A percentile compares a stretch with the other conserved stretches of the same genome.
Conservation (phyloP, 352 stramenopile genomes). For the Hyaloperonospora arabidopsidis region DNA sequence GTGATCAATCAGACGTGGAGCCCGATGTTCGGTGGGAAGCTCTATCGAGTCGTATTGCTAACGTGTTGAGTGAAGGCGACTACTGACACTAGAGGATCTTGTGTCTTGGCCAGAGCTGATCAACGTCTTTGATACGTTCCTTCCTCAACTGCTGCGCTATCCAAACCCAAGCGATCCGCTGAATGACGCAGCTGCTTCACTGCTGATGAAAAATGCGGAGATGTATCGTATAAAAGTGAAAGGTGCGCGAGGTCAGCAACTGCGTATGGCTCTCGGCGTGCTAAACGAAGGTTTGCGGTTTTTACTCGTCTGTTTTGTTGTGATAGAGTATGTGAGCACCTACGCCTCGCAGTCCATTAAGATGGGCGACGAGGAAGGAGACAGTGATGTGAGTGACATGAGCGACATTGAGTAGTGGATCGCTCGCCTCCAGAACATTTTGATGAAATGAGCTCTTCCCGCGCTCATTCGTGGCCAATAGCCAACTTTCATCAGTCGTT, state of each 20-base stretch:
- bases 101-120: conserved; percentile 60
- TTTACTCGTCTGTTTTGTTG: background rate
- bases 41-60: background rate
- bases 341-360: conserved; percentile 72
- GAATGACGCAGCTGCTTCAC: conserved; percentile 84
- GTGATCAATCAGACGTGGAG: conserved; percentile 94
- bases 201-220: conserved; percentile 85
- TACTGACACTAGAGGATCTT: conserved; percentile 2
- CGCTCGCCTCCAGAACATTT: background rate
- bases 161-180: conserved; percentile 89
- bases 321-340: conserved; percentile 67
- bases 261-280: background rate
- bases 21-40: conserved; percentile 82
- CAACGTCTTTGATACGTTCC: conserved; percentile 92
- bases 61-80: background rate
- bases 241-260: conserved; percentile 27
- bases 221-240: conserved; percentile 86
- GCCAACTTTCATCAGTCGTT: conserved; percentile 12
- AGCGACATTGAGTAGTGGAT: conserved; percentile 55
- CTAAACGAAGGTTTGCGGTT: background rate
- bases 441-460: background rate
- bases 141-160: conserved; percentile 89
- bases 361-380: conserved; percentile 59
- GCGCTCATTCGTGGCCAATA: background rate
- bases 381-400: conserved; percentile 82